These are phyloP conservation scores for Astragalus membranaceus DNA, from an alignment of 306 rosid species.

Conservation along the genomic window DNA sequence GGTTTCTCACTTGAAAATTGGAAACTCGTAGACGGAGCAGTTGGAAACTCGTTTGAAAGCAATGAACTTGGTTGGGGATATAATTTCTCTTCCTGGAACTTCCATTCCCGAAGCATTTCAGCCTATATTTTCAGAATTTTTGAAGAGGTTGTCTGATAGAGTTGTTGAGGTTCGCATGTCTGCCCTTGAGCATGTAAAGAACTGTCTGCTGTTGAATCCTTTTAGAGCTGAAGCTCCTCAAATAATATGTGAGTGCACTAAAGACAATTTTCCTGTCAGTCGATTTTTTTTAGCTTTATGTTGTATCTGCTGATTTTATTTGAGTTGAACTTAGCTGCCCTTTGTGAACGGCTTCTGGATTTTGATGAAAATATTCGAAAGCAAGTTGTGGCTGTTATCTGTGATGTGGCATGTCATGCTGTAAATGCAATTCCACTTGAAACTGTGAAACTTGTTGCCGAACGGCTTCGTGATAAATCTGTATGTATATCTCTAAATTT, in stretches of 20 bases:
- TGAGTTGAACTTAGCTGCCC: slow-evolving; percentile 64
- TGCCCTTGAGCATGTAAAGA: slow-evolving; percentile 77
- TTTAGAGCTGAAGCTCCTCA: slow-evolving; percentile 72
- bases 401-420: slow-evolving; percentile 77
- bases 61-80: slow-evolving; percentile 84
- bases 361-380: slow-evolving; percentile 89
- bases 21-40: slow-evolving; percentile 78
- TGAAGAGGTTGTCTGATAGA: slow-evolving; percentile 94
- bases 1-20: slow-evolving; percentile 25
- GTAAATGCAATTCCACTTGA: slow-evolving; percentile 63
- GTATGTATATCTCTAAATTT: slow-evolving; percentile 36
- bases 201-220: slow-evolving; percentile 75
- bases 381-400: slow-evolving; percentile 92
- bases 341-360: slow-evolving; percentile 93
- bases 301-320: slow-evolving; percentile 28
- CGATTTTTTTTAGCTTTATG: background rate
- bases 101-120: slow-evolving; percentile 76
- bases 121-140: slow-evolving; percentile 84
- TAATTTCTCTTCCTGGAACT: slow-evolving; percentile 71
- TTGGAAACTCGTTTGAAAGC: slow-evolving; percentile 89
- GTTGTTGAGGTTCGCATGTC: slow-evolving; percentile 84
- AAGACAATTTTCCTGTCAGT: background rate
- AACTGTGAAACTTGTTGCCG: slow-evolving; percentile 86
- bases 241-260: slow-evolving; percentile 60
- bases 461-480: slow-evolving; percentile 97